A percentile compares a stretch with the other conserved stretches of the same genome.
Conservation (phyloP, 2,329 filamentous ascomycete species). For the Trichophyton verrucosum region DNA sequence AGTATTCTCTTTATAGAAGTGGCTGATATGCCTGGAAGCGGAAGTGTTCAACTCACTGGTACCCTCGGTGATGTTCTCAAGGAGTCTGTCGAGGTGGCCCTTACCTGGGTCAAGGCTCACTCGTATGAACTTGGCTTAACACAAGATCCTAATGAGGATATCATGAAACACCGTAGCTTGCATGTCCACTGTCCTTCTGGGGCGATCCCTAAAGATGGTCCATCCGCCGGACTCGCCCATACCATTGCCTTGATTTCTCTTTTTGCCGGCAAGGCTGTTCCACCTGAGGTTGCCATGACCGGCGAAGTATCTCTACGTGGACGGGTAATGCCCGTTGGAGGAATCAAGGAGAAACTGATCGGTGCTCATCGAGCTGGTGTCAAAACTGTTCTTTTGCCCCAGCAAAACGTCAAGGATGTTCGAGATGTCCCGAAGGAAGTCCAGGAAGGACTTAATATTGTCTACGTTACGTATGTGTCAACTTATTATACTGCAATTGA, state of each 20-base stretch:
- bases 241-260: slow-evolving; percentile 85
- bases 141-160: slow-evolving; percentile 67
- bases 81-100: slow-evolving; percentile 88
- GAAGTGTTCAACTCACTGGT: slow-evolving; percentile 85
- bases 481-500: slow-evolving; percentile 5
- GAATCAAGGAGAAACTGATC: slow-evolving; percentile 98
- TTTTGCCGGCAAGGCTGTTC: slow-evolving; percentile 73
- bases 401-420: slow-evolving; percentile 82
- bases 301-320: slow-evolving; percentile 68
- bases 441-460: slow-evolving; percentile 70
- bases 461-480: slow-evolving; percentile 65
- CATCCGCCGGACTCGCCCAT: slow-evolving; percentile 76
- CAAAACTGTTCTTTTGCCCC: slow-evolving; percentile 80
- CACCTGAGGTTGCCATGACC: slow-evolving; percentile 92
- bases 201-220: slow-evolving; percentile 87
- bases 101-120: slow-evolving; percentile 95
- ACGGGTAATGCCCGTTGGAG: slow-evolving; percentile 83
- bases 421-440: slow-evolving; percentile 87
- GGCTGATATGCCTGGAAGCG: slow-evolving; percentile 88
- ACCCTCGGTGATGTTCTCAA: slow-evolving; percentile 95
- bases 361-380: slow-evolving; percentile 86
- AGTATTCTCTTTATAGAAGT: slow-evolving; percentile 98
- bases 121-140: slow-evolving; percentile 82
- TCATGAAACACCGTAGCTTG: slow-evolving; percentile 88
- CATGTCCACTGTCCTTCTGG: slow-evolving; percentile 95